Base-by-base conservation (phyloP, 768 basidiomycete genomes). In the Leccinum rimulosum region DNA sequence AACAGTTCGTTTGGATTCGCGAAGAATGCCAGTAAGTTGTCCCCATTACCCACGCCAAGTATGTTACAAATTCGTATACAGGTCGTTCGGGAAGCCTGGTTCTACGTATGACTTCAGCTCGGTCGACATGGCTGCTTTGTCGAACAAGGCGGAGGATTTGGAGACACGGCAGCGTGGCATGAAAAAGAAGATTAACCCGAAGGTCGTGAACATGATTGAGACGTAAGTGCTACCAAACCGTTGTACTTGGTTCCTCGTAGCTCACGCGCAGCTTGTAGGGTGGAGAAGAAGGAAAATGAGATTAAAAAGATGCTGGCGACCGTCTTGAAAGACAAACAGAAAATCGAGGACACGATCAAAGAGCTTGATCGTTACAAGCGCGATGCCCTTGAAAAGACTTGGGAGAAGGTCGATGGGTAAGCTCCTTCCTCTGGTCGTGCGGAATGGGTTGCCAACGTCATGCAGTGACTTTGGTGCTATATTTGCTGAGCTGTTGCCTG, bases 151-250 rank as follows among this genome's bases (percentile, higher is more conserved):
- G 27, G 76, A 79, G 8, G 90, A 93, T 65, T 80, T 98, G 11
- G 87, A 92, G 64, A 78, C 83, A 19, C 79, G 85, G 50, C 93
- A 93, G 70, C 88, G 88, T 66, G 86, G 87, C 22, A 87, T 93
- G 86, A 95, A 94, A 78, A 93, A 94, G 78, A 97, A 95, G 73
- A 82, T 98, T 67, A 98, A 99, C 66, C 88, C 88, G 3, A 97
- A 96, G 73, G 95, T 94, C 50, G 86, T 97, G 78, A 92, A 88
- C 65, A 95, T 95, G 91, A 92, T 98, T 52, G 96, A 97, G 64
- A 88, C 84, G 94, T 97, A 61, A 59, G 86, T 74, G 15, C 10
- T 7, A 15, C 19, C 10, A 43, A 49, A 28, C 48, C 2, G 2
- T 28, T 28, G 30, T 50, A 25, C 36, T 28, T 15, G 43, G 15